phyloP scores from a whole-genome alignment of 768 basidiomycete genomes.

The Hericium erinaceus region DNA sequence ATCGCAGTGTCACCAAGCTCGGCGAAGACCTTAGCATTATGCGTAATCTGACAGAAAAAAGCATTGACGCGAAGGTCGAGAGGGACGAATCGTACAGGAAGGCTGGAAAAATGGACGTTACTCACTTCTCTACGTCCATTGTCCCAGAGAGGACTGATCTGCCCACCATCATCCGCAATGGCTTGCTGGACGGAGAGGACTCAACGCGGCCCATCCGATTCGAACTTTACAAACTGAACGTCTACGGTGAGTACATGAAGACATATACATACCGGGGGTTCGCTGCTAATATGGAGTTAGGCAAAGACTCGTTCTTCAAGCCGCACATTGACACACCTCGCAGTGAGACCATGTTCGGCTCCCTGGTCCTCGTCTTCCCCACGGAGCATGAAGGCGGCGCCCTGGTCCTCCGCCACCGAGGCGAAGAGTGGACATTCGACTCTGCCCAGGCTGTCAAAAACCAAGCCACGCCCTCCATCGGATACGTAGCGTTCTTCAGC shows the following conservation, averaged over 20 bases:
- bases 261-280: background rate
- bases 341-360: constrained; percentile 18
- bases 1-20: too few species aligned
- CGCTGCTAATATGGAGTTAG: background rate
- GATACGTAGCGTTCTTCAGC: constrained; percentile 34
- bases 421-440: background rate
- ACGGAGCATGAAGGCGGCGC: constrained; percentile 26
- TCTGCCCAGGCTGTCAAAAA: constrained; percentile 10
- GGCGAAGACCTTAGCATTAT: too few species aligned
- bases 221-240: constrained; percentile 22
- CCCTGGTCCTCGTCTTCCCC: constrained; percentile 42
- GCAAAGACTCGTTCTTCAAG: constrained; percentile 16
- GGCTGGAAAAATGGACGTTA: constrained; percentile 32
- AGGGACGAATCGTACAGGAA: constrained; percentile 36
- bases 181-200: constrained; percentile 14
- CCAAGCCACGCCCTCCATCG: constrained; percentile 13
- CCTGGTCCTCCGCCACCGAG: background rate
- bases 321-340: constrained; percentile 21
- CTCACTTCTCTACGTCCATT: constrained; percentile 27
- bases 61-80: too few species aligned
- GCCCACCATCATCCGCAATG: constrained; percentile 15
- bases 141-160: constrained; percentile 20
- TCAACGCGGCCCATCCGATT: constrained; percentile 8
- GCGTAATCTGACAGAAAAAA: too few species aligned
- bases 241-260: constrained; percentile 15